Evolutionary conservation across 495 filamentous ascomycete genomes (phyloP), one percentile per base, ranked within the genome.

Genomic region (Penicillium lagena): DNA sequence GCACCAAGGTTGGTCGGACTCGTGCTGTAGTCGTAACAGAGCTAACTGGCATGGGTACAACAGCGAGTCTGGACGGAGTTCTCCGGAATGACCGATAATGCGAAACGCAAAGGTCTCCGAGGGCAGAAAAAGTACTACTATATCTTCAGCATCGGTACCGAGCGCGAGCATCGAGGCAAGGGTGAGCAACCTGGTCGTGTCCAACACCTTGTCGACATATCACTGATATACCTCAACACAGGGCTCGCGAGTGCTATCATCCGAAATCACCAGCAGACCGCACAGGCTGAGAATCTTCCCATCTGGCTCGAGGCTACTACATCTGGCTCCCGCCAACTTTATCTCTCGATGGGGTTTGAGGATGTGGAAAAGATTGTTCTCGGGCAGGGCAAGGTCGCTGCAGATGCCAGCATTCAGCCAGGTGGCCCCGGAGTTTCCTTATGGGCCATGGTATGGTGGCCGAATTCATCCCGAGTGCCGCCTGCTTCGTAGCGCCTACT

Each of bases 401-500:
- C 44, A 5, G 51, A 63, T 42, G 54, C 54, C n/a, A 49, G 12
- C 8, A 11, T 48, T n/a, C 46, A 63, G 41, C 36, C 40, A 14
- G 47, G 46, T 33, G 59, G 59, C 3, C 38, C 54, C 4, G 56
- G 59, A 2, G 32, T 66, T 7, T 40, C 52, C 0, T 14, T 66
- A 2, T 66, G 49, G 46, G 60, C 57, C 7, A 66, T 66, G 62
- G 56, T 66, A 0, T 59, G 59, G 59, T 60, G 59, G 56, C 59
- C 59, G 29, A 22, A 3, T 22, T 22, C 22, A 22, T 4, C 22
- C 4, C 2, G 6, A 22, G 22, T 22, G 22, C 22, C 22, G 22
- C 22, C 4, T 22, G 22, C 3, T 6, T 22, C 22, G 22, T 22
- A 22, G 22, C 22, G 22, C 22, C 22, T 22, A 22, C 22, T 22